phyloP scores from a whole-genome alignment of 371 early-diverging fungal genomes.

The Mortierella sp. region DNA sequence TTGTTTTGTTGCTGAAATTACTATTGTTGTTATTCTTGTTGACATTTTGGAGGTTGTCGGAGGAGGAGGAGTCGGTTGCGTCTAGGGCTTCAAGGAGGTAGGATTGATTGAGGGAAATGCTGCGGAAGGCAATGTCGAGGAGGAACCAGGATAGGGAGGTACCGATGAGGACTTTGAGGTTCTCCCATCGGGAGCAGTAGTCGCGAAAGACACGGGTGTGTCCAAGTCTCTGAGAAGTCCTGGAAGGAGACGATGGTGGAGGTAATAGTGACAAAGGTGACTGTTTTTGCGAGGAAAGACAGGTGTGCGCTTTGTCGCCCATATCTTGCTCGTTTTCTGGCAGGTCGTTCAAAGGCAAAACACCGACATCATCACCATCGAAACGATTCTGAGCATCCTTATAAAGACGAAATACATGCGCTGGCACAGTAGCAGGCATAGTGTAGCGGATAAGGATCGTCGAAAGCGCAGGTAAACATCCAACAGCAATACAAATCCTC shows the following conservation, averaged over 20 bases:
- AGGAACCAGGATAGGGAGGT: slow-evolving; percentile 67
- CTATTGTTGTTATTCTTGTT: neutral
- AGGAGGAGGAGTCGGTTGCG: slow-evolving; percentile 36
- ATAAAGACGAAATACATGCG: slow-evolving; percentile 72
- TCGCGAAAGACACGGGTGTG: slow-evolving; percentile 52
- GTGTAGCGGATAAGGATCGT: slow-evolving; percentile 76
- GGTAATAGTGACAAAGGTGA: no score
- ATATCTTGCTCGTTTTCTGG: neutral
- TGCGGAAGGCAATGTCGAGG: slow-evolving; percentile 76
- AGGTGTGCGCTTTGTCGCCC: neutral
- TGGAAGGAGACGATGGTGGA: neutral
- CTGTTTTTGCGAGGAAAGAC: neutral
- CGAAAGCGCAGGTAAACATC: slow-evolving; percentile 71
- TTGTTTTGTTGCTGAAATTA: neutral
- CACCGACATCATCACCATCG: neutral
- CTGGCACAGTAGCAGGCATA: slow-evolving; percentile 51
- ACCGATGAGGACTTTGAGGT: slow-evolving; percentile 65
- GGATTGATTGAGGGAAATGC: slow-evolving; percentile 68
- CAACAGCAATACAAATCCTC: slow-evolving; percentile 74
- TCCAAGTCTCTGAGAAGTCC: neutral
- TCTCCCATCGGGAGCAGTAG: slow-evolving; percentile 65
- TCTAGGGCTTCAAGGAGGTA: slow-evolving; percentile 65
- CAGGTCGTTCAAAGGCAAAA: neutral
- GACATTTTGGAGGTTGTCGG: slow-evolving; percentile 42
- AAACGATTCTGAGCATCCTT: slow-evolving; percentile 68